Conservation (phyloP, 2,329 filamentous ascomycete species). For the Aspergillus fischeri region DNA sequence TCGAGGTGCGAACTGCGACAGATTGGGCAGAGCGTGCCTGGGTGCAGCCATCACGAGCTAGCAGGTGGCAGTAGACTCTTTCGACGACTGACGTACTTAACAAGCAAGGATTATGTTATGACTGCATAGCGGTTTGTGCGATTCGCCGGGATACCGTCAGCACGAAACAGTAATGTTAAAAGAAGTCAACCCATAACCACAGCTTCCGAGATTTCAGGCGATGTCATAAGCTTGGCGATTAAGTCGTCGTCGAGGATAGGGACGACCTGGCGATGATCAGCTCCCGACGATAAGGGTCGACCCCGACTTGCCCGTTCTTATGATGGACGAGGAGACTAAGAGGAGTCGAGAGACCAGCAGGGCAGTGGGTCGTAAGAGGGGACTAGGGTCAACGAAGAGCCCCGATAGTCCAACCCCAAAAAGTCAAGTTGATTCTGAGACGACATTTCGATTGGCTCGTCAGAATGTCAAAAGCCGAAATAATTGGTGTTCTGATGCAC, state of each 20-base stretch:
- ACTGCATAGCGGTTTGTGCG: slow-evolving; percentile 8
- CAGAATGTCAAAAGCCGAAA: slow-evolving; percentile 3
- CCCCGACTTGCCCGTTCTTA: slow-evolving; percentile 3
- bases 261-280: slow-evolving; percentile 2
- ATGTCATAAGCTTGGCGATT: not conserved
- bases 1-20: slow-evolving; percentile 10
- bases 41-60: slow-evolving; percentile 16
- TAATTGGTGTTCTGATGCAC: not conserved
- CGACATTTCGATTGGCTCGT: slow-evolving; percentile 2
- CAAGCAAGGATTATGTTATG: slow-evolving; percentile 7
- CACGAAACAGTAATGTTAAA: not conserved
- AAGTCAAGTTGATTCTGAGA: slow-evolving; percentile 4
- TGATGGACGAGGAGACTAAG: slow-evolving; percentile 3
- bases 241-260: not conserved
- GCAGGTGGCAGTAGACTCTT: not conserved
- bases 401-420: slow-evolving; percentile 13
- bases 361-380: slow-evolving; percentile 2
- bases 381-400: slow-evolving; percentile 6
- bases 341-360: not conserved
- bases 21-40: slow-evolving; percentile 12
- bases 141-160: slow-evolving; percentile 8
- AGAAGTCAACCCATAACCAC: slow-evolving; percentile 7
- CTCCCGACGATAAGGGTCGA: slow-evolving; percentile 1
- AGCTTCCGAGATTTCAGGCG: not conserved
- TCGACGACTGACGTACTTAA: slow-evolving; percentile 5